Evolutionary conservation across 768 basidiomycete species (phyloP), one percentile per base, ranked within the genome.

Genomic region (Boletellus emodensis): DNA sequence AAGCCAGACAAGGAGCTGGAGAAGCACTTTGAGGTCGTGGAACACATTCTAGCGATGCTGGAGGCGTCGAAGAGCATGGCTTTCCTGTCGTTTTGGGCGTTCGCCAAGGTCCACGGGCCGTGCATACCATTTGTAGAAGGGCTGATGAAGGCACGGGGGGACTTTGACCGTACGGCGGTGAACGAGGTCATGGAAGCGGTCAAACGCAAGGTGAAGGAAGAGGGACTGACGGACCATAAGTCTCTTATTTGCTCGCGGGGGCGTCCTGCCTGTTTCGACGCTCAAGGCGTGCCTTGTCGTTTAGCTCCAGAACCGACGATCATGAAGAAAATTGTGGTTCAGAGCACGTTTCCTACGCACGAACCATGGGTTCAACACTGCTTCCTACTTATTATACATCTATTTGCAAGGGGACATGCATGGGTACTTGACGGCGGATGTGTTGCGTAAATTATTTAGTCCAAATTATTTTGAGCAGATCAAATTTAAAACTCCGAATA

Each of bases 111-210:
- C 20, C 88, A 95, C 67, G 96, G 96, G 5, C 93, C 95, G 22
- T 94, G 94, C 59, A 77, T 96, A 37, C 77, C 83, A 2, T 98
- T 96, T 61, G 87, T 96, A 26, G 95, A 98, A 65, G 82, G 85
- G 9, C 63, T 99, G 40, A 87, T 98, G 79, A 90, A 85, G 64
- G 83, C 88, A 4, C 79, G 96, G 45, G 87, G 88, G 48, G 94
- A 99, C 69, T 74, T 97, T 47, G 94, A 96, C 69, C 81, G 92
- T n/a, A 83, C 86, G 1, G 82, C 84, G 13, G 89, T 85, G 15
- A 86, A 74, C 58, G 94, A 98, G 52, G 87, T 95, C 30, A 93
- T 96, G 87, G 94, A 95, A 12, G 90, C 89, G 51, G 77, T 97
- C 57, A 90, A 87, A 66, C 80, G 92, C 43, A 97, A 94, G 68